A percentile compares a stretch with the other conserved stretches of the same genome.
phyloP scores from a whole-genome alignment of 495 filamentous ascomycete species.

The Chaetomium cochliodes region DNA sequence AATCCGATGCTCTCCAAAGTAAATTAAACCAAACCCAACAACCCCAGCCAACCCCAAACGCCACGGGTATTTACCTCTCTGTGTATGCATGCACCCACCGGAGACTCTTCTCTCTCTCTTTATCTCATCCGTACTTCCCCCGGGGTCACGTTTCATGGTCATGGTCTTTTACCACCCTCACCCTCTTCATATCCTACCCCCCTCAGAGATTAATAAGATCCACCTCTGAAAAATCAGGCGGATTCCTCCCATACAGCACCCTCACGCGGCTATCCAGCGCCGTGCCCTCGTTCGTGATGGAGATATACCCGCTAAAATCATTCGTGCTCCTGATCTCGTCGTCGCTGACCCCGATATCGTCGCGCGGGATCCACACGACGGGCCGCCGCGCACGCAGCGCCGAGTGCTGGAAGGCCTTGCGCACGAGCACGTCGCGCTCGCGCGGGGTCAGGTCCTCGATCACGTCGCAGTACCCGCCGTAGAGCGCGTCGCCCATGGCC shows the following conservation, averaged over 20 bases:
- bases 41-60: conserved; percentile 1
- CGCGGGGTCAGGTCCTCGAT: conserved; percentile 92
- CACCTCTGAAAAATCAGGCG: conserved; percentile 88
- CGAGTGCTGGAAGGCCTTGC: conserved; percentile 86
- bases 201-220: conserved; percentile 78
- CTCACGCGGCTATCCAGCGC: conserved; percentile 78
- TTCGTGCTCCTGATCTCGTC: conserved; percentile 82
- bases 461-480: conserved; percentile 82
- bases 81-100: background rate
- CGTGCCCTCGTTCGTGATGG: conserved; percentile 91
- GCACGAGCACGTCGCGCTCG: conserved; percentile 82
- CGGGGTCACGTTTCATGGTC: too few species aligned
- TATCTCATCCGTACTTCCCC: background rate
- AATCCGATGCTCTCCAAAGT: conserved; percentile 2
- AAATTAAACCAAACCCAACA: background rate
- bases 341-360: conserved; percentile 85
- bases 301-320: conserved; percentile 76
- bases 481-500: conserved; percentile 73
- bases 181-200: background rate
- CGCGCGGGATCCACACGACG: conserved; percentile 90
- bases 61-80: conserved; percentile 4
- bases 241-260: conserved; percentile 83
- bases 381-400: conserved; percentile 83
- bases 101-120: background rate
- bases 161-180: background rate